Evolutionary conservation across 352 stramenopile species (phyloP).

Genomic region (Globisporangium carolinianum): DNA sequence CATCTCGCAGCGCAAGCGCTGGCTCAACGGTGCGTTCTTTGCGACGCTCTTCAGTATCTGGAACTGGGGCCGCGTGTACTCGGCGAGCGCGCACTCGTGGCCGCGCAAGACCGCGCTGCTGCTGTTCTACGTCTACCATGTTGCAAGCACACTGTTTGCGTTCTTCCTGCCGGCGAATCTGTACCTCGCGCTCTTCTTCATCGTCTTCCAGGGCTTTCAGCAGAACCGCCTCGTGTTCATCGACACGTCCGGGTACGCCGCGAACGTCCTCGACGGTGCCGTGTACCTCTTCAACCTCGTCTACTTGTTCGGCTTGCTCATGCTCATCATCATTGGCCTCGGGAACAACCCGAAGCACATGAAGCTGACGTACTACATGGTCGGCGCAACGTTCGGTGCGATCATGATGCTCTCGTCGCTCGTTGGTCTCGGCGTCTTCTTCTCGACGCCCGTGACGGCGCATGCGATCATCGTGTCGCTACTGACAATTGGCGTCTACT

Average conservation of each 20-base stretch:
- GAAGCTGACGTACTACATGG: slow-evolving; percentile 81
- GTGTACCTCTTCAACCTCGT: slow-evolving; percentile 79
- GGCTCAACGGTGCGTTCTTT: slow-evolving; percentile 85
- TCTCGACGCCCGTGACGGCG: slow-evolving; percentile 44
- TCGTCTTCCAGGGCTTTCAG: slow-evolving; percentile 87
- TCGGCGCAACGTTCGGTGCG: slow-evolving; percentile 56
- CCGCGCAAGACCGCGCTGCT: slow-evolving; percentile 58
- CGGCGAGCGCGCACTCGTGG: slow-evolving; percentile 71
- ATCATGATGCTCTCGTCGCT: slow-evolving; percentile 79
- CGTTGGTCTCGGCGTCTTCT: slow-evolving; percentile 70
- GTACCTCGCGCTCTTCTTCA: slow-evolving; percentile 81
- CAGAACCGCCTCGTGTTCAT: slow-evolving; percentile 77
- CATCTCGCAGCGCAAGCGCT: slow-evolving; percentile 80
- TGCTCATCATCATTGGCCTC: slow-evolving; percentile 80
- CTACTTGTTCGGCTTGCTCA: slow-evolving; percentile 74
- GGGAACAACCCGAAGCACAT: slow-evolving; percentile 87
- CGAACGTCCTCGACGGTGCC: slow-evolving; percentile 44
- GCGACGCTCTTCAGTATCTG: slow-evolving; percentile 85
- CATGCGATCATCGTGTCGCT: slow-evolving; percentile 57
- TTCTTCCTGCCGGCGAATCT: slow-evolving; percentile 79
- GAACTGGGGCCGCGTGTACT: slow-evolving; percentile 81
- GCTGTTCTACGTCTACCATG: slow-evolving; percentile 76
- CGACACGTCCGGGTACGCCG: slow-evolving; percentile 62
- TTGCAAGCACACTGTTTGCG: slow-evolving; percentile 58
- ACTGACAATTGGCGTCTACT: slow-evolving; percentile 75